Evolutionary conservation across 1,284 basidiomycete genomes (phyloP), one percentile per base, ranked within the genome.

Genomic region (Quambalaria eucalypti): DNA sequence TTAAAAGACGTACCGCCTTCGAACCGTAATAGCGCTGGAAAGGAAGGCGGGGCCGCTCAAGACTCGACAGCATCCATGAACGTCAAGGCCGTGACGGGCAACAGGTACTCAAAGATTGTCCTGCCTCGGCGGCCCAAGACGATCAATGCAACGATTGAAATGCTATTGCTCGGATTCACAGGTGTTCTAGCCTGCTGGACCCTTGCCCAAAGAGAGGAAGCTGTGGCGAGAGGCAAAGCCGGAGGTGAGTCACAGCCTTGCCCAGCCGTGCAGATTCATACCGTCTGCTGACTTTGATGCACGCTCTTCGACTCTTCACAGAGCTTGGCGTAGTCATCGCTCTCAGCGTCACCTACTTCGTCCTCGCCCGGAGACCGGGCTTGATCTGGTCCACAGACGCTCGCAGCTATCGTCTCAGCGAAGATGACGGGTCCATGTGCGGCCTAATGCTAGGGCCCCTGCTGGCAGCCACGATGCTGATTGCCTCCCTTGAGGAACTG

Each of bases 361-460:
- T 67, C 36, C 48, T 65, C 30, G 59, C 59, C 1, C 52, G 59
- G 29, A 61, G 62, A 50, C 51, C 60, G 29, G 60, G 65, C 10
- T 60, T 61, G 30, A 67, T 70, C 33, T 70, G 66, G 68, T 64
- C 66, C 14, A 70, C 68, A 28, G 66, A 70, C 28, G 59, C 57
- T 36, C 62, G 68, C 52, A 66, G 66, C 40, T 70, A 66, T 36
- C 62, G 68, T 30, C 30, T 54, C 21, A 66, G 64, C 28, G 52
- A 52, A 0, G 68, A 70, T 21, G 68, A 70, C 40, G 68, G 68
- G 14, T 64, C 66, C 23, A 52, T 70, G 30, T 61, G 59, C 21
- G 68, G 61, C 30, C 60, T 70, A 0, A 60, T 70, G 7, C 36
- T 68, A 9, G 62, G 62, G 10, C 68, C 68, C 4, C 46, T 68